Evolutionary conservation across 768 basidiomycete genomes (phyloP).

Genomic region (Fomitopsis serialis): DNA sequence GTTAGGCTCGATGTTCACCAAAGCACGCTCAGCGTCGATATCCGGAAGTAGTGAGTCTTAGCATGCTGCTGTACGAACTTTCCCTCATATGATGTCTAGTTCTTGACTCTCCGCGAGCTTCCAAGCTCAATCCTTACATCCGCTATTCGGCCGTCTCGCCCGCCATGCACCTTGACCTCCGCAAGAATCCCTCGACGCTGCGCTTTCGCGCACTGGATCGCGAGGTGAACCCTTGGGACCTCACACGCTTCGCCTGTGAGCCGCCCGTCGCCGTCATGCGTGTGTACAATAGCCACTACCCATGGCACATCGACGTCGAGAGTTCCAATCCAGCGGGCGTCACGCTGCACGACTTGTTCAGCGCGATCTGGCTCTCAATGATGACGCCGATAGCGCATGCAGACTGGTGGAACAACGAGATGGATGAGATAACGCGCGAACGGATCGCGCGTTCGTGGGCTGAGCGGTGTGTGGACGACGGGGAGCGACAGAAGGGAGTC

Average conservation of each 20-base stretch:
- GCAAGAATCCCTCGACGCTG: slow-evolving; percentile 33
- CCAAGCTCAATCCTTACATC: slow-evolving; percentile 21
- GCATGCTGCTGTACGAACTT: background rate
- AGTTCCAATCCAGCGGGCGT: slow-evolving; percentile 44
- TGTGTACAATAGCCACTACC: slow-evolving; percentile 49
- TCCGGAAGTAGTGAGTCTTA: slow-evolving; percentile 12
- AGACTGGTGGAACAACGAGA: slow-evolving; percentile 57
- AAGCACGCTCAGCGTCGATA: slow-evolving; percentile 15
- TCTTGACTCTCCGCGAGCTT: slow-evolving; percentile 7
- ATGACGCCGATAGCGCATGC: slow-evolving; percentile 38
- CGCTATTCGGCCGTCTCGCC: slow-evolving; percentile 25
- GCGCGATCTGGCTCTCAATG: slow-evolving; percentile 39
- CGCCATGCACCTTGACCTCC: slow-evolving; percentile 46
- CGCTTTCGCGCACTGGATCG: slow-evolving; percentile 42
- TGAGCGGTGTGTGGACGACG: slow-evolving; percentile 33
- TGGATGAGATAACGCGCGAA: slow-evolving; percentile 40
- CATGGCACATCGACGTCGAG: slow-evolving; percentile 64
- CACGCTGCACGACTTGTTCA: slow-evolving; percentile 51
- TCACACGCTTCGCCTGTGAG: slow-evolving; percentile 47
- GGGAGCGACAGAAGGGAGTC: slow-evolving; percentile 39
- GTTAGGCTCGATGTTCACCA: slow-evolving; percentile 18
- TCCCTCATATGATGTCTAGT: background rate
- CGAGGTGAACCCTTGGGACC: slow-evolving; percentile 40
- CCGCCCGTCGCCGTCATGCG: slow-evolving; percentile 48
- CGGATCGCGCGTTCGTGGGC: slow-evolving; percentile 41